These are phyloP conservation scores for Lachnellula hyalina DNA, from an alignment of 2,329 filamentous ascomycete genomes.

Conservation along the genomic window DNA sequence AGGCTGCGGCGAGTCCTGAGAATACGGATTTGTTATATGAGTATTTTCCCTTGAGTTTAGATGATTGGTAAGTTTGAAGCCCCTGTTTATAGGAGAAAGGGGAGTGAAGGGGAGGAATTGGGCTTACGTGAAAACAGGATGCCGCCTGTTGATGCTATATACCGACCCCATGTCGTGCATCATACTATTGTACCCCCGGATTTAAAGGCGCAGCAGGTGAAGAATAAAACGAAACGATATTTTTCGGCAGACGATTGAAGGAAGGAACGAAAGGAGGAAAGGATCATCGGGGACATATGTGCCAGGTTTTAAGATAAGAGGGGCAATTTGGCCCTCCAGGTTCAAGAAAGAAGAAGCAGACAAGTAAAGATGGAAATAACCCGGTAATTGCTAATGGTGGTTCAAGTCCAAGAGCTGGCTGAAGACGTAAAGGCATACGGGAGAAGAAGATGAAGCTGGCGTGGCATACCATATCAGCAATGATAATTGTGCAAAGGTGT, in stretches of 20 bases:
- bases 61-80: conserved; percentile 62
- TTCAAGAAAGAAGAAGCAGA: too few relatives aligned
- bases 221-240: conserved; percentile 65
- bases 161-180: conserved; percentile 88
- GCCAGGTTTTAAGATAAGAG: too few relatives aligned
- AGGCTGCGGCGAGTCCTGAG: conserved; percentile 54
- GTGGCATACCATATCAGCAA: too few relatives aligned
- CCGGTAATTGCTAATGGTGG: too few relatives aligned
- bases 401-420: too few relatives aligned
- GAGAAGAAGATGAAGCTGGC: too few relatives aligned
- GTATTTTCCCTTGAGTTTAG: conserved; percentile 85
- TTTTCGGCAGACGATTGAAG: conserved; percentile 55
- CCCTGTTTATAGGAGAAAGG: neutral
- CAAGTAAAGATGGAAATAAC: too few relatives aligned
- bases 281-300: too few relatives aligned
- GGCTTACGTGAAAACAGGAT: conserved; percentile 46
- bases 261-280: neutral
- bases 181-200: conserved; percentile 70
- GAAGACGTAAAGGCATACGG: too few relatives aligned
- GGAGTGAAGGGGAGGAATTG: neutral
- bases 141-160: conserved; percentile 84
- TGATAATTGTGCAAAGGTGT: too few relatives aligned
- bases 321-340: too few relatives aligned
- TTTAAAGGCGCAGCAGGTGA: conserved; percentile 61
- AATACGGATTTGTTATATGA: conserved; percentile 84